Base-by-base conservation (phyloP, 208 protist species). In the Porcisia hertigi region DNA sequence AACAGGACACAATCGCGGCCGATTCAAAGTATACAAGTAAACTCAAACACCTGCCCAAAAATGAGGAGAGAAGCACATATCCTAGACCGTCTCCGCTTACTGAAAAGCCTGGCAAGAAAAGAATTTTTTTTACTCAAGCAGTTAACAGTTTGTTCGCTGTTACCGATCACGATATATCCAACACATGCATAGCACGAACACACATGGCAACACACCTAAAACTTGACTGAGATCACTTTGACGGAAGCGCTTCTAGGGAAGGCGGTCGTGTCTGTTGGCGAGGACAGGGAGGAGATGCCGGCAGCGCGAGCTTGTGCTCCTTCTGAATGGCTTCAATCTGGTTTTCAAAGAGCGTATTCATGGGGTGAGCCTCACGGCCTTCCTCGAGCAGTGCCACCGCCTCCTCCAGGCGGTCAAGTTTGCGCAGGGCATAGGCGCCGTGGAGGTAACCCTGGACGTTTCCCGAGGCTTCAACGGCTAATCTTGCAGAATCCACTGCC, bases 361-460 rank as follows among this genome's bases (percentile, higher is more conserved):
- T 93, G 18, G 93, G 93, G 69, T 95, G 93, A 52, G 84, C 77
- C 57, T 94, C 88, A 30, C 75, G 45, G 1, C 86, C 93, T 14
- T 69, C 69, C 63, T 94, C 86, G 55, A 97, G 82, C 67, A 97
- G 79, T 53, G 65, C 58, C 14, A 97, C 73, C 0, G 81, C 87
- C 41, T 97, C 91, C 57, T 86, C 83, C 1, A 70, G 69, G 14
- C 80, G 83, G 23, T 87, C 71, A 18, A 95, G 82, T 69, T 85
- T 75, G 1, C 77, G 85, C 78, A 97, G 64, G 11, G 93, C 87
- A 79, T 92, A 93, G 18, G 88, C 81, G 5, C 93, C 93, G 8
- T 97, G 93, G 12, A 97, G 86, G 58, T 92, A 97, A 23, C 91
- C 93, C 57, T 97, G 93, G 65, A 92, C 80, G 71, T 95, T 95